Evolutionary conservation across 768 basidiomycete species (phyloP), one percentile per base, ranked within the genome.

Genomic region (Suillus sp.): DNA sequence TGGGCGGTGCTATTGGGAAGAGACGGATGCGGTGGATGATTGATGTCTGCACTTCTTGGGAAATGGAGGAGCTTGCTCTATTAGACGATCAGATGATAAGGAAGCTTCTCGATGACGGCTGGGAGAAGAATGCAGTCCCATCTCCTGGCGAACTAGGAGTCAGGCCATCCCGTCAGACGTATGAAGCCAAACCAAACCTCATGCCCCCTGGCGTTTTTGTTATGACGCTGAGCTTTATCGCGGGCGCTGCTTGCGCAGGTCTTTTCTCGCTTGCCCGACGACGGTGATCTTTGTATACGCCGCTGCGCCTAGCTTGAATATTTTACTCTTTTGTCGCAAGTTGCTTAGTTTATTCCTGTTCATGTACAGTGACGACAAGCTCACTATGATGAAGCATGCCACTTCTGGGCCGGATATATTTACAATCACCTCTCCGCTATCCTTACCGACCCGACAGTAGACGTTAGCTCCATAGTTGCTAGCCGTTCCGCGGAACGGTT

Each of bases 1-100:
- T 92, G 4, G 94, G 92, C 8, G 93, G 94, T 3, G 79, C 83
- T 56, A 69, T 91, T 59, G 88, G 94, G 47, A 86, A 86, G 74
- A 84, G 82, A 70, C 80, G 96, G 71, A 98, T 98, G 95, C 83
- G 82, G 67, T 96, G 93, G 94, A 96, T 97, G 91, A 85, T 89
- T 22, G 83, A 83, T 65, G 79, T 97, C 27, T 98, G 94, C 76
- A 92, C 93, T 64, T 75, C 79, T 35, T 99, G 96, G 96, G 78
- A 83, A 37, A 79, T 98, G 79, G 91, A 90, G 51, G 90, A 96
- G 61, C 84, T 99, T 64, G 86, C 84, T 3, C 65, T 74, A 61
- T 79, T 96, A 68, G 86, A 93, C 73, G 87, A 91, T 37, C 78
- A 70, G 18, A 81, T 81, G 74, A 90, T 93, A 76, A 77, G 78